Conservation (phyloP, 257 asterid genomes). For the Solanum bukasovii region DNA sequence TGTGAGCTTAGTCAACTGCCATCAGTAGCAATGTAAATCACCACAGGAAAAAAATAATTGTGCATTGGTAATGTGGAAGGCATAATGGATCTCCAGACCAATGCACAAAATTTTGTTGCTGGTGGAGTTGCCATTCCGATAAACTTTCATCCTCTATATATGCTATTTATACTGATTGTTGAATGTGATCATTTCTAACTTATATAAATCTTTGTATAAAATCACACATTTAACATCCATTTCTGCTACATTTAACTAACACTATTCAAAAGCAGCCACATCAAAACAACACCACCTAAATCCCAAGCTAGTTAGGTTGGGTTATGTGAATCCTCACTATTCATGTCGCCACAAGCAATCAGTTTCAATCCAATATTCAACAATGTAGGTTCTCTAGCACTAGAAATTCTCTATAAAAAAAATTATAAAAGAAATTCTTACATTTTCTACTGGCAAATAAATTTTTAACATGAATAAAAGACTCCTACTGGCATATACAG, state of each 20-base stretch:
- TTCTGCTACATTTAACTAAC: background rate
- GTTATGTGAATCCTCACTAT: background rate
- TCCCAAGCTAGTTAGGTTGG: background rate
- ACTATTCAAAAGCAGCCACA: background rate
- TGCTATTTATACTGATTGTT: background rate
- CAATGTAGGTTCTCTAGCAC: too few species aligned
- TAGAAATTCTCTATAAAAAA: background rate
- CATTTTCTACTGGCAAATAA: background rate
- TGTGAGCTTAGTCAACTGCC: constrained; percentile 62
- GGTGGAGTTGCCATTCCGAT: background rate
- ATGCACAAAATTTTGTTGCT: background rate
- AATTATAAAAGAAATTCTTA: background rate
- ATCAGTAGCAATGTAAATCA: constrained; percentile 9
- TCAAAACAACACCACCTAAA: background rate
- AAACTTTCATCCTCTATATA: background rate
- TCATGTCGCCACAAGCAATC: background rate
- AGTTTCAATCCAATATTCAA: background rate
- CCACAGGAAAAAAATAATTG: background rate
- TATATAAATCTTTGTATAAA: background rate
- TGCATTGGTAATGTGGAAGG: background rate
- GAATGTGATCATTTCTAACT: background rate
- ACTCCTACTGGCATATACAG: background rate
- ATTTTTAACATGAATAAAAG: background rate
- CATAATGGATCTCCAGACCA: background rate
- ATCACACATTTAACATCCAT: background rate